Base-by-base conservation (phyloP, 495 filamentous ascomycete species). In the Pseudoneurospora amorphoporcata region DNA sequence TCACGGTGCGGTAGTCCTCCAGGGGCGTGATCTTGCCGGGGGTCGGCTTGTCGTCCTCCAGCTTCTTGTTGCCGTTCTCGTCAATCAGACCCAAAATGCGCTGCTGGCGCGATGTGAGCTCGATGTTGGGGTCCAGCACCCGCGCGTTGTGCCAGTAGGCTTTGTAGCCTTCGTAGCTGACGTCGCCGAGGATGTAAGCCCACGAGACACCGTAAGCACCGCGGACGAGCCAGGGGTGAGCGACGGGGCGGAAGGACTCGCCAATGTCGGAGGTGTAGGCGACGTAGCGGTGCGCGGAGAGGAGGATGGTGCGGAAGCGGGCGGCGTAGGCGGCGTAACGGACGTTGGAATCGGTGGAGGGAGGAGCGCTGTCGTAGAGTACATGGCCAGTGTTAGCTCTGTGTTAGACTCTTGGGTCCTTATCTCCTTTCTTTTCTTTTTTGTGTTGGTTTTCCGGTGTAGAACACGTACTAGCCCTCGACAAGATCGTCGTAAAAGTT, bases 201-300 rank as follows among this genome's bases (percentile, higher is more conserved):
- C 95, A 98, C 29, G 92, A 96, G 71, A 99, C 84, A 71, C 88
- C 95, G 81, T 99, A 99, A 8, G 95, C 95, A 70, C 88, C 83
- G 53, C 89, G 87, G 4, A 99, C 92, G 5, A 95, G 83, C 76
- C 82, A 89, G 0, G 93, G 94, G 80, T 98, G 93, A 5, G 94
- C 94, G 71, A 98, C 87, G 4, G 95, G 95, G 7, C 95, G 91
- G 83, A 99, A 99, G 9, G 92, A 96, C 81, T 99, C 95, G 79
- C 95, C 95, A 58, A 99, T 93, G 80, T 99, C 95, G 40, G 92
- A 95, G 16, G 95, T 98, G 83, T 98, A 99, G 74, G 95, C 95
- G 72, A 99, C 93, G 81, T 99, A 98, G 78, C 95, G 92, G 79
- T 99, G 95, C 38, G 94, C 93, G 53, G 91, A 91, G 77, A 93